Percentiles rank a stretch among this genome's conserved stretches.
Evolutionary conservation across 192 early-diverging fungal genomes (phyloP).

Genomic region (Pecoramyces ruminantium): DNA sequence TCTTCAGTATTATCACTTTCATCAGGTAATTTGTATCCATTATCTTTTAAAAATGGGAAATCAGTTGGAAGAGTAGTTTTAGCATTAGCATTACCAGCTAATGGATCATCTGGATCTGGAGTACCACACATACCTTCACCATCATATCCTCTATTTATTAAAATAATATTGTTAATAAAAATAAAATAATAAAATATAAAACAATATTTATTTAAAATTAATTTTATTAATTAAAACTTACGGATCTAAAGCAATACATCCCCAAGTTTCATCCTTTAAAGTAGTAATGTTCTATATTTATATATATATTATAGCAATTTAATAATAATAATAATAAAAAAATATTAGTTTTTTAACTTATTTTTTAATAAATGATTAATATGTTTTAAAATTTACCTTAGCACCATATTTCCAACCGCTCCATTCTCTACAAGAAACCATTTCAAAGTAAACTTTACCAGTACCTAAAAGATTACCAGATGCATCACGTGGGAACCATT

Average conservation of each 20-base stretch:
- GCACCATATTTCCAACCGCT: background rate
- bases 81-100: background rate
- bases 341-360: no score
- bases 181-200: background rate
- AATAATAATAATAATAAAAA: no score
- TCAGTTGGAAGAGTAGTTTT: background rate
- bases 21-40: background rate
- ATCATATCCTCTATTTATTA: background rate
- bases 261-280: background rate
- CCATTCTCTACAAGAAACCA: background rate
- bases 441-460: background rate
- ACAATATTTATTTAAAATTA: background rate
- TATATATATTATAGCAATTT: no score
- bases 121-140: background rate
- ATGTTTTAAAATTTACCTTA: no score
- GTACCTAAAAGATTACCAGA: background rate
- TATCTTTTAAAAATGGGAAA: background rate
- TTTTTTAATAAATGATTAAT: no score
- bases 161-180: background rate
- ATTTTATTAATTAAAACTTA: no score
- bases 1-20: background rate
- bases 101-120: background rate
- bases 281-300: background rate
- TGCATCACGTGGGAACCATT: background rate
- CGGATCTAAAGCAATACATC: background rate